Conservation (phyloP, 176 grass and related monocot species). For the Pontederia paniculata region DNA sequence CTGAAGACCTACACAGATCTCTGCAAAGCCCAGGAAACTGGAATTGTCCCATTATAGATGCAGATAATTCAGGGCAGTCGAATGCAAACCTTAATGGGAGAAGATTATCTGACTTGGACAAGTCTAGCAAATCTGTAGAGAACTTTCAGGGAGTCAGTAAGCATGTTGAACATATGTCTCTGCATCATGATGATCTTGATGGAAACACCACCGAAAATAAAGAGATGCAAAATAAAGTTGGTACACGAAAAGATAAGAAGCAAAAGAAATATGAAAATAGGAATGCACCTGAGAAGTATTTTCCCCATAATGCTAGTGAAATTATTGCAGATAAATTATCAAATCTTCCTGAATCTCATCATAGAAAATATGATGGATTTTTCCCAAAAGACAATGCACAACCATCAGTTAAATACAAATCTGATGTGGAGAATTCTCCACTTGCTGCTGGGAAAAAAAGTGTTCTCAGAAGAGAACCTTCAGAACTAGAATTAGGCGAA, state of each 20-base stretch:
- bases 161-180: constrained; percentile 19
- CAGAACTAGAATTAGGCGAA: constrained; percentile 93
- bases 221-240: constrained; percentile 15
- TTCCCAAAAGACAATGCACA: constrained; percentile 28
- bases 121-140: constrained; percentile 34
- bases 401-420: constrained; percentile 28
- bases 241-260: constrained; percentile 37
- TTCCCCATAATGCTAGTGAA: constrained; percentile 31
- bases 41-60: constrained; percentile 23
- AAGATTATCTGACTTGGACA: constrained; percentile 34
- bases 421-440: constrained; percentile 44
- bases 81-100: constrained; percentile 41
- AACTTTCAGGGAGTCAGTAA: constrained; percentile 28
- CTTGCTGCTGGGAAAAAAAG: constrained; percentile 21
- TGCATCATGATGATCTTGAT: constrained; percentile 36
- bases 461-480: constrained; percentile 60
- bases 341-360: constrained; percentile 28
- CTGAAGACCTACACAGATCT: constrained; percentile 35
- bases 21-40: constrained; percentile 31
- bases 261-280: constrained; percentile 34
- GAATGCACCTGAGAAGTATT: constrained; percentile 28
- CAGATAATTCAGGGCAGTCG: constrained; percentile 32
- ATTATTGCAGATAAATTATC: constrained; percentile 18
- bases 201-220: constrained; percentile 36
- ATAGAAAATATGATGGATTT: not conserved